phyloP scores from a whole-genome alignment of 2,329 filamentous ascomycete species.

The Botrytis fragariae region DNA sequence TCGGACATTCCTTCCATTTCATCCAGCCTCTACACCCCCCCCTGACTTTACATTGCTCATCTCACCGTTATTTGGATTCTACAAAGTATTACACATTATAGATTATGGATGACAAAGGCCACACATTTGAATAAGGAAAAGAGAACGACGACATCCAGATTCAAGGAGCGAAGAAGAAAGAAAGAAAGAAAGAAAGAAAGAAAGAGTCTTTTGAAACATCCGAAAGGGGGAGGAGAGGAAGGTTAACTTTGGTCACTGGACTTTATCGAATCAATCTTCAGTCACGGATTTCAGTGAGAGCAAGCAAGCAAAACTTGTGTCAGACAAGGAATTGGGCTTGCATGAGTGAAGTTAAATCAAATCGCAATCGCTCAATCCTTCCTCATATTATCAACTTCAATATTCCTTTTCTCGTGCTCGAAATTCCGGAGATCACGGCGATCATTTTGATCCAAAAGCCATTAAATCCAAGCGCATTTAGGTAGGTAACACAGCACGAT shows the following conservation, averaged over 20 bases:
- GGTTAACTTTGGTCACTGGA: neutral
- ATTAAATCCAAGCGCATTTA: conserved; percentile 5
- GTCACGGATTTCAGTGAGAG: neutral
- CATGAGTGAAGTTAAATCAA: neutral
- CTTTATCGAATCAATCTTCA: conserved; percentile 7
- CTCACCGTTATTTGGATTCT: conserved; percentile 1
- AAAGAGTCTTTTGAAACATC: neutral
- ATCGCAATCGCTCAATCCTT: conserved; percentile 17
- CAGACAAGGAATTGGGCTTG: conserved; percentile 9
- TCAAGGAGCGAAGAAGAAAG: neutral
- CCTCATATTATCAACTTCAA: conserved; percentile 4
- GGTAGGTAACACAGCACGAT: conserved; percentile 15
- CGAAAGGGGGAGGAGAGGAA: neutral
- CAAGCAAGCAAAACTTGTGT: neutral
- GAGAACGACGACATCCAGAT: neutral
- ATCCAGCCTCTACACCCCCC: neutral
- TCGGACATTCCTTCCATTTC: neutral
- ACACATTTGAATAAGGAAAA: conserved; percentile 2
- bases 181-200: neutral
- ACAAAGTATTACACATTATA: neutral
- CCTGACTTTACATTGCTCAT: neutral
- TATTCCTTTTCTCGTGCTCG: conserved; percentile 7
- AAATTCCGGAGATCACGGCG: conserved; percentile 11
- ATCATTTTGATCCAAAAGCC: conserved; percentile 9
- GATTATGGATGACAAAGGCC: neutral